Conservation (phyloP, 306 rosid genomes). For the Glycine tomentella region DNA sequence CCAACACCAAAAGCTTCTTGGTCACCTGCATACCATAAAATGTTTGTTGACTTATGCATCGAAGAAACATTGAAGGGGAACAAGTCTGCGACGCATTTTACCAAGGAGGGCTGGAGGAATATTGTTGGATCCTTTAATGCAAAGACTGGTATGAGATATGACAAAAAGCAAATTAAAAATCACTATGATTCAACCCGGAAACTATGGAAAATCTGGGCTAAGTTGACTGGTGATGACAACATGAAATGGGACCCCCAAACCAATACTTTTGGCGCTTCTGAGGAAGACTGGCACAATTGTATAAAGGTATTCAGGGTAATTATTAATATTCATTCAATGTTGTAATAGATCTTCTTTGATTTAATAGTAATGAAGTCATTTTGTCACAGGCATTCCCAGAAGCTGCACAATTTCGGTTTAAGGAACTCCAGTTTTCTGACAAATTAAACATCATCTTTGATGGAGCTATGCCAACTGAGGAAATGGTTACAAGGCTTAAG, state of each 20-base stretch:
- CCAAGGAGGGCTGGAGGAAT: slow-evolving; percentile 69
- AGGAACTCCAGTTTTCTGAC: slow-evolving; percentile 56
- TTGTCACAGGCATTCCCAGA: slow-evolving; percentile 65
- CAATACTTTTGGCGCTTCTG: slow-evolving; percentile 58
- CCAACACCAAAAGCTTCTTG: slow-evolving; percentile 60
- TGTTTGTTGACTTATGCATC: slow-evolving; percentile 62
- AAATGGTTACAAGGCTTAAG: slow-evolving; percentile 41
- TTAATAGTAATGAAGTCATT: slow-evolving; percentile 33
- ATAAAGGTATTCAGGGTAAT: slow-evolving; percentile 45
- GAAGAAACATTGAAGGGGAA: slow-evolving; percentile 65
- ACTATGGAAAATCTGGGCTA: slow-evolving; percentile 67
- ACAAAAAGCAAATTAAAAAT: slow-evolving; percentile 65
- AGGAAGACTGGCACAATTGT: slow-evolving; percentile 55
- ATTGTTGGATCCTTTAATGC: slow-evolving; percentile 56
- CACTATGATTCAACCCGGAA: slow-evolving; percentile 66
- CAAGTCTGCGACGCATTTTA: slow-evolving; percentile 63
- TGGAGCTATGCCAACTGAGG: slow-evolving; percentile 49
- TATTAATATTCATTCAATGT: slow-evolving; percentile 26
- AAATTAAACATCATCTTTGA: slow-evolving; percentile 58
- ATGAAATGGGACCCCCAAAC: slow-evolving; percentile 74
- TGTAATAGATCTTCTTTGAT: slow-evolving; percentile 39
- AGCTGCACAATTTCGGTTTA: slow-evolving; percentile 64
- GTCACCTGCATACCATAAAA: slow-evolving; percentile 60
- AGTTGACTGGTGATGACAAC: slow-evolving; percentile 54
- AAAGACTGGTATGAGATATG: slow-evolving; percentile 63